These are phyloP conservation scores for Sporothrix brasiliensis DNA, from an alignment of 2,329 filamentous ascomycete genomes.

Conservation along the genomic window DNA sequence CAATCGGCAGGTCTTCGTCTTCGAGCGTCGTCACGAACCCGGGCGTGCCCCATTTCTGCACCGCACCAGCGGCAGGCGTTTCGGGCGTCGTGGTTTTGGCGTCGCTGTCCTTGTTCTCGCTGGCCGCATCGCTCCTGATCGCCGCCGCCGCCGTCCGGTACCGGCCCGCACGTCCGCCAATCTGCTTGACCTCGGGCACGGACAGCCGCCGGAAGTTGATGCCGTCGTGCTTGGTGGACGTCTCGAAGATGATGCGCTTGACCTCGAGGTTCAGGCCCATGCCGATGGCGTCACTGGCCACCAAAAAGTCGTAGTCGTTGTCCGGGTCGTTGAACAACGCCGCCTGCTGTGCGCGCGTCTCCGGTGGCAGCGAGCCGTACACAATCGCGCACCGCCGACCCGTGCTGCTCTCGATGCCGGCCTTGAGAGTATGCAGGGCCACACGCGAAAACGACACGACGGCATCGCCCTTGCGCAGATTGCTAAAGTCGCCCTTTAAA, in stretches of 20 bases:
- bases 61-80: neutral
- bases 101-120: neutral
- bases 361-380: slow-evolving; percentile 87
- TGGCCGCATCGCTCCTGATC: slow-evolving; percentile 37
- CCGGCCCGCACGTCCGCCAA: slow-evolving; percentile 87
- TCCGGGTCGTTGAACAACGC: slow-evolving; percentile 91
- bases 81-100: neutral
- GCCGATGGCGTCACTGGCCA: slow-evolving; percentile 78
- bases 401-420: slow-evolving; percentile 73
- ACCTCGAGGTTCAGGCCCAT: slow-evolving; percentile 96
- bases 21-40: slow-evolving; percentile 83
- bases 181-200: slow-evolving; percentile 87
- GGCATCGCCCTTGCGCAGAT: slow-evolving; percentile 85
- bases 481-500: slow-evolving; percentile 64
- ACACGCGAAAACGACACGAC: slow-evolving; percentile 84
- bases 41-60: slow-evolving; percentile 41
- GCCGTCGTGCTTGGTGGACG: slow-evolving; percentile 72
- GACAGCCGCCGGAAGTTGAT: slow-evolving; percentile 59
- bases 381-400: slow-evolving; percentile 85
- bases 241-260: slow-evolving; percentile 86
- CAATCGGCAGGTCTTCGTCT: slow-evolving; percentile 63
- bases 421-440: slow-evolving; percentile 78
- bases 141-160: slow-evolving; percentile 72
- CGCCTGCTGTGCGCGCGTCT: slow-evolving; percentile 89
- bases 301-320: slow-evolving; percentile 93